Percentiles rank a stretch among this genome's conserved stretches.
Conservation (phyloP, 441 rosid species). For the Sinapis alba region DNA sequence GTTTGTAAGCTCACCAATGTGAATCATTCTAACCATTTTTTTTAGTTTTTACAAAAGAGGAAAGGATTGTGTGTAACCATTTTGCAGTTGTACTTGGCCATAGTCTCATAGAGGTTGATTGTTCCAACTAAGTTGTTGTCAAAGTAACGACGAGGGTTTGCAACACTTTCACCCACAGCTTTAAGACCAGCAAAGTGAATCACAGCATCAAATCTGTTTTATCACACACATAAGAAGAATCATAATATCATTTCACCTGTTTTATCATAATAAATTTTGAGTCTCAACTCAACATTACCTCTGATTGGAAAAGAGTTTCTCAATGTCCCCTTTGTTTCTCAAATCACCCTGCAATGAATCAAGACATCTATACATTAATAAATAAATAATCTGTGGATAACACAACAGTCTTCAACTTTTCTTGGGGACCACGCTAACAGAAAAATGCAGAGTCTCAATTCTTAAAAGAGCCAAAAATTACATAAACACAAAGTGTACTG, state of each 20-base stretch:
- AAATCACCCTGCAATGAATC: slow-evolving; percentile 58
- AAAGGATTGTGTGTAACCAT: slow-evolving; percentile 38
- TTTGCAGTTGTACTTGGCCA: slow-evolving; percentile 63
- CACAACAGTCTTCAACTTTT: slow-evolving; percentile 1
- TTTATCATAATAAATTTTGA: too few relatives aligned
- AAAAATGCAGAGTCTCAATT: background rate
- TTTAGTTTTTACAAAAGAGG: background rate
- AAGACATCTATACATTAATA: background rate
- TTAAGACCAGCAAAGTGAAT: slow-evolving; percentile 74
- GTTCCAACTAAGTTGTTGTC: slow-evolving; percentile 67
- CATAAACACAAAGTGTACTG: background rate
- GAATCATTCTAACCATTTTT: background rate
- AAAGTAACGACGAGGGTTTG: slow-evolving; percentile 58
- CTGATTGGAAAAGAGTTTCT: slow-evolving; percentile 56
- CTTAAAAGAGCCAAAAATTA: background rate
- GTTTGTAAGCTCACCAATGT: background rate
- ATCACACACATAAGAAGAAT: slow-evolving; percentile 1
- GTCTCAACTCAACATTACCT: slow-evolving; percentile 42
- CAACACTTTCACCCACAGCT: slow-evolving; percentile 68
- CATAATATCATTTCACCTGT: background rate
- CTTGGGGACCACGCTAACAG: background rate
- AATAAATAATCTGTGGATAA: background rate
- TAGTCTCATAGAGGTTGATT: slow-evolving; percentile 60
- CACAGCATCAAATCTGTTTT: slow-evolving; percentile 61
- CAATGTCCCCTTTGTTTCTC: slow-evolving; percentile 61